A percentile compares a stretch with the other conserved stretches of the same genome.
Conservation (phyloP, 2,329 filamentous ascomycete genomes). For the Salinomyces thailandicus region DNA sequence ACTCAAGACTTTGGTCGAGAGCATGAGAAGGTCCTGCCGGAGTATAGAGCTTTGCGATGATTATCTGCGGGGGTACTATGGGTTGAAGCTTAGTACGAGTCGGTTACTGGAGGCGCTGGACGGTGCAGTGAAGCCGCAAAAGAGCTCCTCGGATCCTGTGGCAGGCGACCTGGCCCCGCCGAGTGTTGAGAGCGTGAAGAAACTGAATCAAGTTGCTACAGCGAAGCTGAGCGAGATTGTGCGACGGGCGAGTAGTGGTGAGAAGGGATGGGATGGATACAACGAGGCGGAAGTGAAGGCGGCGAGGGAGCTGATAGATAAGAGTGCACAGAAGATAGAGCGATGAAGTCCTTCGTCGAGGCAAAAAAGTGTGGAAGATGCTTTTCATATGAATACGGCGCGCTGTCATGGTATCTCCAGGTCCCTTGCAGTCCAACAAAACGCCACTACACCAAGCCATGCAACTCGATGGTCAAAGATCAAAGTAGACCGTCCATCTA, state of each 20-base stretch:
- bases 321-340: slow-evolving; percentile 32
- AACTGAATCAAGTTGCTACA: slow-evolving; percentile 62
- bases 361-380: too few species aligned
- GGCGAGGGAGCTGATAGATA: slow-evolving; percentile 55
- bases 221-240: slow-evolving; percentile 68
- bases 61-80: slow-evolving; percentile 87
- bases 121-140: slow-evolving; percentile 20
- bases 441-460: neutral
- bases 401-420: slow-evolving; percentile 5
- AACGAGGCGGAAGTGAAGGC: slow-evolving; percentile 61
- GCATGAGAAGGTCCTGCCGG: slow-evolving; percentile 75
- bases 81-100: slow-evolving; percentile 54
- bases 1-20: slow-evolving; percentile 52
- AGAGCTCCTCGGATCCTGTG: slow-evolving; percentile 19
- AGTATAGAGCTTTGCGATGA: slow-evolving; percentile 90
- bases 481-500: slow-evolving; percentile 4
- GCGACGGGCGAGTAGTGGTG: slow-evolving; percentile 47
- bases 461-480: neutral
- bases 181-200: slow-evolving; percentile 49
- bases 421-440: neutral
- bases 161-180: slow-evolving; percentile 41
- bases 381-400: too few species aligned
- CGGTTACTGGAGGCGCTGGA: slow-evolving; percentile 17
- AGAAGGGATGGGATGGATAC: slow-evolving; percentile 63
- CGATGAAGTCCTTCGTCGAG: too few species aligned